Base-by-base conservation (phyloP, 345 rosid species). In the Trapa bicornis region DNA sequence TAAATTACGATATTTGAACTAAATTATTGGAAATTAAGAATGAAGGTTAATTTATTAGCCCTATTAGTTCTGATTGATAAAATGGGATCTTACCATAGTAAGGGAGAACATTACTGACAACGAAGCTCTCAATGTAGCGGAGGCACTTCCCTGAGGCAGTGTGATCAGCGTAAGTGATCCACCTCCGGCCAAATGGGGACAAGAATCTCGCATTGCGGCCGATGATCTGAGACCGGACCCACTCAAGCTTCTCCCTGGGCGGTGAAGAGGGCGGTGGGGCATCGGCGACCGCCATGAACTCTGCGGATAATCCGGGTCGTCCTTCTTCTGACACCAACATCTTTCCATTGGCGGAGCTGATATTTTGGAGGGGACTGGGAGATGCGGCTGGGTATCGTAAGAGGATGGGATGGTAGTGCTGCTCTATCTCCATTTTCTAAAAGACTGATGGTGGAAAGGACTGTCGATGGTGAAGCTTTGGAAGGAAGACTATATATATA, bases 61-160 rank as follows among this genome's bases (percentile, higher is more conserved):
- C 29, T 22, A 22, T 0, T 22, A 22, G 29, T 22, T 0, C 29
- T 22, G 0, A 22, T 22, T 22, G 29, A 22, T 22, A 22, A 22
- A 22, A 22, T 22, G 6, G 32, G 15, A 37, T 3, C 37, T 42
- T 72, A 82, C 92, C 89, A 48, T 85, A 87, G 41, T 65, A 81
- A 0, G 89, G 87, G 39, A 85, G 92, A 72, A 83, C 79, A 17
- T 85, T 74, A 57, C 72, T 68, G 74, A 66, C 12, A 74, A 85
- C 80, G 62, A 76, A 85, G 54, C 76, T 71, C 68, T 85, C 92
- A 9, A 83, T 70, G 37, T 80, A 85, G 8, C 15, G 80, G 65
- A 87, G 76, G 37, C 80, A 78, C 3, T 81, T 74, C 36, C 82
- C 87, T 0, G 92, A 81, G 67, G 92, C 89, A 13, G 89, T 85